These are phyloP conservation scores for Lithohypha guttulata DNA, from an alignment of 2,329 filamentous ascomycete genomes.

Conservation along the genomic window DNA sequence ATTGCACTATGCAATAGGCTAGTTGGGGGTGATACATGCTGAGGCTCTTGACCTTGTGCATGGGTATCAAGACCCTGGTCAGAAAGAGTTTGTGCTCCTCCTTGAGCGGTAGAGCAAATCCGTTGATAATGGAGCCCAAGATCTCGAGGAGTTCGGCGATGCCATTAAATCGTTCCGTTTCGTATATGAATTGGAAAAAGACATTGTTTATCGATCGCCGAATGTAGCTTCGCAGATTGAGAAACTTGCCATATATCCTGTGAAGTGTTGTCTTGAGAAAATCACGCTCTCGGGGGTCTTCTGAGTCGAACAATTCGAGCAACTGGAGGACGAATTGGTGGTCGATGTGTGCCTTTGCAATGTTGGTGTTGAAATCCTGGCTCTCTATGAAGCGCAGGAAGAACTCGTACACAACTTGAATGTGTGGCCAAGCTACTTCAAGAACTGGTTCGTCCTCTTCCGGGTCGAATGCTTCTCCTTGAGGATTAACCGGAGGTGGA, in stretches of 20 bases:
- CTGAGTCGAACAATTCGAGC: slow-evolving; percentile 95
- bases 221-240: slow-evolving; percentile 95
- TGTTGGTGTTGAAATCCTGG: slow-evolving; percentile 99
- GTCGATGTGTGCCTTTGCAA: slow-evolving; percentile 96
- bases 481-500: slow-evolving; percentile 90
- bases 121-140: slow-evolving; percentile 96
- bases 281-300: slow-evolving; percentile 90
- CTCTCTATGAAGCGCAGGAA: slow-evolving; percentile 98
- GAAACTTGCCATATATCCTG: slow-evolving; percentile 96
- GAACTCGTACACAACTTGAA: slow-evolving; percentile 99
- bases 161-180: slow-evolving; percentile 96
- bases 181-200: slow-evolving; percentile 99
- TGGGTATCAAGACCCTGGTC: slow-evolving; percentile 78
- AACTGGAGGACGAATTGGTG: slow-evolving; percentile 92
- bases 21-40: slow-evolving; percentile 99
- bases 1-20: slow-evolving; percentile 98
- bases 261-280: slow-evolving; percentile 97
- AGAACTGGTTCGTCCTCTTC: slow-evolving; percentile 97
- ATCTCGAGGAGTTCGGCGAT: slow-evolving; percentile 96
- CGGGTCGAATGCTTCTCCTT: slow-evolving; percentile 95
- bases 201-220: slow-evolving; percentile 98
- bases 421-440: slow-evolving; percentile 97
- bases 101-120: slow-evolving; percentile 90
- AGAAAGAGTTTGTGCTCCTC: slow-evolving; percentile 98
- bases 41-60: slow-evolving; percentile 97